Conservation (phyloP, 805 yeast genomes). For the Suhomyces faveliae region DNA sequence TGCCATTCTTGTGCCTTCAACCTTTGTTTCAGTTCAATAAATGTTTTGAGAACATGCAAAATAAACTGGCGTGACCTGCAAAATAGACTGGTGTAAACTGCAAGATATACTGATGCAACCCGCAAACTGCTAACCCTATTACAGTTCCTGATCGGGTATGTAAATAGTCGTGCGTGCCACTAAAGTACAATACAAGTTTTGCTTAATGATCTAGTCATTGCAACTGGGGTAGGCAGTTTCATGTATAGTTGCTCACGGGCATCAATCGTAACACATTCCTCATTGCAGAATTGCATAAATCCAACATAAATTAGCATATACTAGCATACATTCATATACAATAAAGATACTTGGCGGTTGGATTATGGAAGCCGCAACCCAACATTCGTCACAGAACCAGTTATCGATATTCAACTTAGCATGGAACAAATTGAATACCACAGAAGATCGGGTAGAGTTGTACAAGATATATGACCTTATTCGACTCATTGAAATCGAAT, state of each 20-base stretch:
- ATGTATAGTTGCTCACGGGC: not conserved
- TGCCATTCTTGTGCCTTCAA: not conserved
- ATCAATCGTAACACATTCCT: not conserved
- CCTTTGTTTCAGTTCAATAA: not conserved
- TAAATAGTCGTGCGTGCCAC: slow-evolving; percentile 5
- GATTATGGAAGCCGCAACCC: not conserved
- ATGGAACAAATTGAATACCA: slow-evolving; percentile 7
- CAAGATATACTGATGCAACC: not conserved
- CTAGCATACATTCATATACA: not conserved
- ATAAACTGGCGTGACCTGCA: not conserved
- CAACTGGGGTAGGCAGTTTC: not conserved
- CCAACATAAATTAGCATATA: not conserved
- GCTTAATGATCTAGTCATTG: not conserved
- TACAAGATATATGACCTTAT: slow-evolving; percentile 6
- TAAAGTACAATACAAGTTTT: slow-evolving; percentile 1
- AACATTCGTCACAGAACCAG: not conserved
- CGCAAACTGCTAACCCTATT: slow-evolving; percentile 5
- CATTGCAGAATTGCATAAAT: not conserved
- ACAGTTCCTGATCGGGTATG: slow-evolving; percentile 12
- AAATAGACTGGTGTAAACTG: not conserved
- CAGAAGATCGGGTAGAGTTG: slow-evolving; percentile 2
- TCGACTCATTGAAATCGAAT: slow-evolving; percentile 9
- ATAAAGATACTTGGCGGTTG: no score
- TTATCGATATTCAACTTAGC: slow-evolving; percentile 9
- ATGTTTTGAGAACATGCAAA: not conserved